A percentile compares a stretch with the other conserved stretches of the same genome.
These are phyloP conservation scores for Penicillium expansum DNA, from an alignment of 2,329 filamentous ascomycete genomes.

Conservation along the genomic window DNA sequence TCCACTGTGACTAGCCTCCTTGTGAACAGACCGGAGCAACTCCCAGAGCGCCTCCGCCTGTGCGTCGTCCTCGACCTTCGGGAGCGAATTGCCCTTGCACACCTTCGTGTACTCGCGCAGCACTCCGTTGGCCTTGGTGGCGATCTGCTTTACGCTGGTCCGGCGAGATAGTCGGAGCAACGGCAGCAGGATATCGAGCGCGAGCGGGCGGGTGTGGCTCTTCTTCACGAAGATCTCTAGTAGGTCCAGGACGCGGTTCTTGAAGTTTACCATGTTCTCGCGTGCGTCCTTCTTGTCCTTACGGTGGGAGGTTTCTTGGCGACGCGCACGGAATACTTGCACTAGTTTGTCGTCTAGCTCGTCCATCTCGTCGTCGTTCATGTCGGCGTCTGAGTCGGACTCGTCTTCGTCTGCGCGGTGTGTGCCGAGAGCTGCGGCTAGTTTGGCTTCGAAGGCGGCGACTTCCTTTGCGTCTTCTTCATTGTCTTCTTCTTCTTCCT, in stretches of 20 bases:
- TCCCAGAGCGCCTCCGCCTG: constrained; percentile 49
- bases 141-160: constrained; percentile 73
- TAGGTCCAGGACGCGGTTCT: constrained; percentile 86
- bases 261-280: constrained; percentile 88
- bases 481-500: constrained; percentile 45
- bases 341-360: constrained; percentile 77
- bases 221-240: constrained; percentile 81
- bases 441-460: constrained; percentile 67
- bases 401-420: constrained; percentile 59
- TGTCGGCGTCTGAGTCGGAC: constrained; percentile 73
- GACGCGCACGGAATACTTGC: constrained; percentile 78
- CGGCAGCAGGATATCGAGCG: constrained; percentile 69
- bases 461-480: constrained; percentile 51
- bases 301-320: constrained; percentile 67
- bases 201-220: constrained; percentile 65
- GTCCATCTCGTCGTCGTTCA: constrained; percentile 97
- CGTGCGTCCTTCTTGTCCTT: constrained; percentile 85
- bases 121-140: constrained; percentile 69
- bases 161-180: constrained; percentile 72
- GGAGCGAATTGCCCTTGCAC: constrained; percentile 51
- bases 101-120: constrained; percentile 70
- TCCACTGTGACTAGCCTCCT: constrained; percentile 54
- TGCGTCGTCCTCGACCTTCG: constrained; percentile 36
- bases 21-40: constrained; percentile 65
- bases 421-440: constrained; percentile 75